phyloP scores from a whole-genome alignment of 2,329 filamentous ascomycete genomes.

The Chaetothyriales sp. region DNA sequence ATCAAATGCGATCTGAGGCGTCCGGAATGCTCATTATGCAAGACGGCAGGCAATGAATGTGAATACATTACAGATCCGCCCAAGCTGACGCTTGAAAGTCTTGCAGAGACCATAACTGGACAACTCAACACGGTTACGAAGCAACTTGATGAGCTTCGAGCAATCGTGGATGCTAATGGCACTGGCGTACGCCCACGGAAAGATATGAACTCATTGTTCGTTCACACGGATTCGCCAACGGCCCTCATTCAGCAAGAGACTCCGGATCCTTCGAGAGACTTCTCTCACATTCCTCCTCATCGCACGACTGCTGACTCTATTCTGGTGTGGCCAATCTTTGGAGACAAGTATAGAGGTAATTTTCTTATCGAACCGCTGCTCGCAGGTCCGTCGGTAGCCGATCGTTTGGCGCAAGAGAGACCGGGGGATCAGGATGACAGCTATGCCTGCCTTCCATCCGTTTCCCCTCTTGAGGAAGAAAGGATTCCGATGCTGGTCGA shows the following conservation, averaged over 20 bases:
- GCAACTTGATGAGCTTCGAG: slow-evolving; percentile 9
- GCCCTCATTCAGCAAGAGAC: slow-evolving; percentile 1
- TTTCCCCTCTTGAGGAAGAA: slow-evolving; percentile 18
- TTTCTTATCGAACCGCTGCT: slow-evolving; percentile 15
- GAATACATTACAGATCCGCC: slow-evolving; percentile 13
- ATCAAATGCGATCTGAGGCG: slow-evolving; percentile 19
- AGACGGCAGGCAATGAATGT: slow-evolving; percentile 12
- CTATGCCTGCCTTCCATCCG: slow-evolving; percentile 5
- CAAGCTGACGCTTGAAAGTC: slow-evolving; percentile 6
- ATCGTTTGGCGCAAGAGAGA: not conserved
- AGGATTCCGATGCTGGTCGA: slow-evolving; percentile 21
- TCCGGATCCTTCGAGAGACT: slow-evolving; percentile 9
- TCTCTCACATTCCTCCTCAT: slow-evolving; percentile 19
- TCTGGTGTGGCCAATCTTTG: slow-evolving; percentile 21
- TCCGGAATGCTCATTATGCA: slow-evolving; percentile 17
- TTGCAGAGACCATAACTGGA: slow-evolving; percentile 3
- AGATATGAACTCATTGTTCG: slow-evolving; percentile 1
- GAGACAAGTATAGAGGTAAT: slow-evolving; percentile 10
- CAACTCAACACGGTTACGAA: slow-evolving; percentile 7
- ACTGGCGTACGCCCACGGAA: too few species aligned
- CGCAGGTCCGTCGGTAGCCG: not conserved
- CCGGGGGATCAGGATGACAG: not conserved
- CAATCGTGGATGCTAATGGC: not conserved
- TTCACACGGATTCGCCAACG: slow-evolving; percentile 2
- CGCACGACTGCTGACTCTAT: slow-evolving; percentile 19